Evolutionary conservation across 208 protist species (phyloP).

Genomic region (Acanthamoeba sp.): DNA sequence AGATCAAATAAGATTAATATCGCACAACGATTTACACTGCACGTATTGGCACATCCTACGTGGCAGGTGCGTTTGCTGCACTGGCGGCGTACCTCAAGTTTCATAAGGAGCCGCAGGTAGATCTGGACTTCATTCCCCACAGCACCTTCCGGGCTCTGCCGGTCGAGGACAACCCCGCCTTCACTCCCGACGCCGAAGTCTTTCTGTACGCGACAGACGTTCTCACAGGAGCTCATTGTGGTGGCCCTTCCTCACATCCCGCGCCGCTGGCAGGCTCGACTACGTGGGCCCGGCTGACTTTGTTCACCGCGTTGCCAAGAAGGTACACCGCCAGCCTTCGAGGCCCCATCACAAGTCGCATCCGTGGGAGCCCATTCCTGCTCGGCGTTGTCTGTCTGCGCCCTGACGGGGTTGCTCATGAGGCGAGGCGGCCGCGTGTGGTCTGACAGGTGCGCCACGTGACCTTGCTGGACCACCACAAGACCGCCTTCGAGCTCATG

Average conservation of each 20-base stretch:
- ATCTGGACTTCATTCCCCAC: slow-evolving; percentile 49
- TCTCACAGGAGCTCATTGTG: too few relatives aligned
- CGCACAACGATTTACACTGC: too few relatives aligned
- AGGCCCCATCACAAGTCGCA: too few relatives aligned
- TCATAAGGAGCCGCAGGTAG: slow-evolving; percentile 7
- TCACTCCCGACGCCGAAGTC: slow-evolving; percentile 35
- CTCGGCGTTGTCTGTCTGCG: background rate
- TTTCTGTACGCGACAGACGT: too few relatives aligned
- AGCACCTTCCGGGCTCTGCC: slow-evolving; percentile 17
- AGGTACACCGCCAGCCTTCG: too few relatives aligned
- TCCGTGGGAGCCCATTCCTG: too few relatives aligned
- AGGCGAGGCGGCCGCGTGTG: too few relatives aligned
- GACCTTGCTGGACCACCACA: slow-evolving; percentile 56
- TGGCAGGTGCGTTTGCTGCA: slow-evolving; percentile 7
- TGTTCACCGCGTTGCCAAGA: slow-evolving; percentile 33
- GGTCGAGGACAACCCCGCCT: slow-evolving; percentile 41
- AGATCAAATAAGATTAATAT: background rate
- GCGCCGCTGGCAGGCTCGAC: background rate
- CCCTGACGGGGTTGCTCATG: background rate
- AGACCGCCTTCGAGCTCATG: slow-evolving; percentile 45
- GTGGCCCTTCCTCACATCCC: too few relatives aligned
- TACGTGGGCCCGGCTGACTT: slow-evolving; percentile 53
- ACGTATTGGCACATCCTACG: too few relatives aligned
- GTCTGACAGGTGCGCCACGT: background rate
- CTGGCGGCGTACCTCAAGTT: slow-evolving; percentile 52